Conservation (phyloP, 352 stramenopile species). For the Peronospora belbahrii region DNA sequence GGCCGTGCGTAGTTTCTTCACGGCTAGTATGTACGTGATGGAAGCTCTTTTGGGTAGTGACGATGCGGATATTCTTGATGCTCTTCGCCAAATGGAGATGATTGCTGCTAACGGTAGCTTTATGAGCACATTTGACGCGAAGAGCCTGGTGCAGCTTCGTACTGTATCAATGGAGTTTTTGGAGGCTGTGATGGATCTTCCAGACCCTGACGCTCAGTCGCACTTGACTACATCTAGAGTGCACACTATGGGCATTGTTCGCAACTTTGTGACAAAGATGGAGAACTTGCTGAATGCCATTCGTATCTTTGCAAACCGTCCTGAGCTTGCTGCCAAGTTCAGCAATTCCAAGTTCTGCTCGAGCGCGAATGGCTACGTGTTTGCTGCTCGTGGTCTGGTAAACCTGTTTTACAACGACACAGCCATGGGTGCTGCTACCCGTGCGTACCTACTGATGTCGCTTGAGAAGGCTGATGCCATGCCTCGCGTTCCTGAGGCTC, state of each 20-base stretch:
- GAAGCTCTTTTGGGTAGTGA: slow-evolving; percentile 53
- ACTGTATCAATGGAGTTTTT: slow-evolving; percentile 64
- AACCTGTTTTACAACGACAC: slow-evolving; percentile 73
- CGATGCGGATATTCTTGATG: slow-evolving; percentile 58
- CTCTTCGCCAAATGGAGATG: slow-evolving; percentile 51
- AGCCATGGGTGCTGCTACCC: slow-evolving; percentile 69
- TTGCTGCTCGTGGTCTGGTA: slow-evolving; percentile 59
- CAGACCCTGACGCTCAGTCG: slow-evolving; percentile 44
- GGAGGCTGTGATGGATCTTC: slow-evolving; percentile 65
- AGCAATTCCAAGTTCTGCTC: slow-evolving; percentile 72
- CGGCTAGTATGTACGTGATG: slow-evolving; percentile 67
- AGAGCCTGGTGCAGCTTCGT: slow-evolving; percentile 41
- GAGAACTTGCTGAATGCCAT: slow-evolving; percentile 55
- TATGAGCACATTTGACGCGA: slow-evolving; percentile 58
- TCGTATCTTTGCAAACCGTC: slow-evolving; percentile 42
- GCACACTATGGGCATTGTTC: slow-evolving; percentile 65
- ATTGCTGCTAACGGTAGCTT: slow-evolving; percentile 53
- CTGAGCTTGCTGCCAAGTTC: slow-evolving; percentile 56
- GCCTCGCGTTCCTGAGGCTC: slow-evolving; percentile 57
- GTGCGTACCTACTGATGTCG: slow-evolving; percentile 61
- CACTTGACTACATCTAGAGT: slow-evolving; percentile 45
- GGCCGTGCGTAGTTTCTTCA: slow-evolving; percentile 66
- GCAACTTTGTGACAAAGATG: slow-evolving; percentile 74
- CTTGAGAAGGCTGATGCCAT: slow-evolving; percentile 64
- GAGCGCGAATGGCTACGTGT: slow-evolving; percentile 69